Evolutionary conservation across 768 basidiomycete genomes (phyloP).

Genomic region (Tephrocybe sp.): DNA sequence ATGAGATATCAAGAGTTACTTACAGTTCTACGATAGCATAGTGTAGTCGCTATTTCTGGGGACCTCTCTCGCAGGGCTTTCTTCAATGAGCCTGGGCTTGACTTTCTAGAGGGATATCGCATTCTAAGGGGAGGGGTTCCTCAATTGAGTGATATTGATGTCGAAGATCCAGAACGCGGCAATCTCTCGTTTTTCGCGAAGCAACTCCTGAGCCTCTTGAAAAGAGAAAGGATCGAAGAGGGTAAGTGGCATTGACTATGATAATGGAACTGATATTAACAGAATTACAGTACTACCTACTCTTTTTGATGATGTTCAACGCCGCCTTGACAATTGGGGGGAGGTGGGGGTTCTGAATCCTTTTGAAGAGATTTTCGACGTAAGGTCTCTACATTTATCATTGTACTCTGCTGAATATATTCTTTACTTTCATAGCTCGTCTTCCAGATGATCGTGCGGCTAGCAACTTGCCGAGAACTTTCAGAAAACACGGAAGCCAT

Average conservation of each 20-base stretch:
- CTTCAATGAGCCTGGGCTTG: conserved; percentile 20
- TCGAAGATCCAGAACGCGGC: conserved; percentile 1
- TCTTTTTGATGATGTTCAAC: conserved; percentile 17
- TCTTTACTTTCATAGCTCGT: conserved; percentile 11
- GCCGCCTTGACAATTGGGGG: conserved; percentile 14
- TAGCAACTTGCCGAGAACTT: conserved; percentile 17
- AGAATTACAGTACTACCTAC: conserved; percentile 11
- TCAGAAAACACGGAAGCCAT: conserved; percentile 16
- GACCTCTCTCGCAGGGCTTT: conserved; percentile 21
- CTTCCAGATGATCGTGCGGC: conserved; percentile 19
- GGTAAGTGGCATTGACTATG: conserved; percentile 1
- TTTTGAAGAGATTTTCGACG: conserved; percentile 18
- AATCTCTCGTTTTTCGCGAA: conserved; percentile 3
- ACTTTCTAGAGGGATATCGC: conserved; percentile 21
- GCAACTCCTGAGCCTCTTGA: conserved; percentile 6
- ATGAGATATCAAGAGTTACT: background rate
- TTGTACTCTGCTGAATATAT: background rate
- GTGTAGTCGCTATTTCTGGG: conserved; percentile 22
- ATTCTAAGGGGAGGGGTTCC: conserved; percentile 20
- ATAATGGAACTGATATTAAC: background rate
- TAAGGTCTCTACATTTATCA: background rate
- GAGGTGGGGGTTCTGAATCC: conserved; percentile 15
- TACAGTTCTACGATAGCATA: conserved; percentile 13
- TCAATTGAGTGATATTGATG: conserved; percentile 18
- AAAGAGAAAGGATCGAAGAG: conserved; percentile 10